Conservation (phyloP, 805 yeast genomes). For the Clavispora phyllophila region DNA sequence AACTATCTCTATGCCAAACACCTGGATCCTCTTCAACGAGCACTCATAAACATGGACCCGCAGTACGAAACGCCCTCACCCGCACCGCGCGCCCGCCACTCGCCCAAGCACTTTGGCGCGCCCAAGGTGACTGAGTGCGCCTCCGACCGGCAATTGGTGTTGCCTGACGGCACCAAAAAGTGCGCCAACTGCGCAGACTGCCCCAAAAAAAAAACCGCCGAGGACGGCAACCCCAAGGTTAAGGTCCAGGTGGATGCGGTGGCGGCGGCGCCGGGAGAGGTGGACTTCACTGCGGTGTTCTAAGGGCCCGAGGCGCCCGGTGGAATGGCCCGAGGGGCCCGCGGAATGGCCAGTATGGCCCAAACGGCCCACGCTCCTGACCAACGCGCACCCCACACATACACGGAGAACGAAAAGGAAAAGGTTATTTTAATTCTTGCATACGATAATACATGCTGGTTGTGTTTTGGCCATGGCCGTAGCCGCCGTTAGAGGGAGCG, state of each 20-base stretch:
- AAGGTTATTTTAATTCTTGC: not conserved
- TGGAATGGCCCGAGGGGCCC: no score
- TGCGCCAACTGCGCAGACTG: conserved; percentile 31
- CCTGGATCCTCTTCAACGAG: conserved; percentile 16
- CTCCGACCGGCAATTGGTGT: conserved; percentile 9
- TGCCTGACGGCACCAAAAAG: conserved; percentile 20
- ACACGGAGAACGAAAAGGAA: not conserved
- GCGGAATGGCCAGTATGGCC: no score
- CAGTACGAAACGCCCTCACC: not conserved
- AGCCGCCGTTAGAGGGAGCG: no score
- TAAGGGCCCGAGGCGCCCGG: not conserved
- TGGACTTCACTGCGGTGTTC: conserved; percentile 5
- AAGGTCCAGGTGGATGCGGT: conserved; percentile 8
- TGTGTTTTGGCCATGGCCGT: not conserved
- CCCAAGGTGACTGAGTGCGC: not conserved
- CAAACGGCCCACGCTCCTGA: no score
- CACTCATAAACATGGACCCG: conserved; percentile 14
- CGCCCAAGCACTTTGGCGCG: not conserved
- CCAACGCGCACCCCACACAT: no score
- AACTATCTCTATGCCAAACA: conserved; percentile 39
- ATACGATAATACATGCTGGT: not conserved
- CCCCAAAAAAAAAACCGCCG: conserved; percentile 12
- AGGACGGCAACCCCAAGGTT: conserved; percentile 10
- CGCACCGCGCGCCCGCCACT: not conserved
- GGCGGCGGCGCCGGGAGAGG: conserved; percentile 4